These are phyloP conservation scores for Didymella pomorum DNA, from an alignment of 2,329 filamentous ascomycete genomes.

Conservation along the genomic window DNA sequence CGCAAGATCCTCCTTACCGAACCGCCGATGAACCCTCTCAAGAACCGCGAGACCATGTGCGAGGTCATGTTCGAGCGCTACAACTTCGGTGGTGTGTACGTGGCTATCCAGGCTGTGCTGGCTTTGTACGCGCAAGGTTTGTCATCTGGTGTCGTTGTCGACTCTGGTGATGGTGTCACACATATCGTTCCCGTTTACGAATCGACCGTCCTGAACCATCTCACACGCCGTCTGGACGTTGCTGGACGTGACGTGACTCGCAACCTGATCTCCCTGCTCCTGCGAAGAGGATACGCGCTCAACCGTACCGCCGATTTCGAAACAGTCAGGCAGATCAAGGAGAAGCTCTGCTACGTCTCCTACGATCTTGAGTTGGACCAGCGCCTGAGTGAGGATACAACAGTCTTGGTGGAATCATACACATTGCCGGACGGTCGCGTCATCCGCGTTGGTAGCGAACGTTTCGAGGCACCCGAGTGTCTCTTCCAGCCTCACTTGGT, in stretches of 20 bases:
- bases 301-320: conserved; percentile 99
- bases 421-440: conserved; percentile 95
- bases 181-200: conserved; percentile 99
- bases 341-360: conserved; percentile 99
- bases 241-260: conserved; percentile 97
- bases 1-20: conserved; percentile 98
- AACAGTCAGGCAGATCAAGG: conserved; percentile 97
- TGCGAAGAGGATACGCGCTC: conserved; percentile 92
- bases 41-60: conserved; percentile 97
- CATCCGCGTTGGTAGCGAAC: conserved; percentile 93
- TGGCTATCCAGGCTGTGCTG: conserved; percentile 95
- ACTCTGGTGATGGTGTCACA: conserved; percentile 97
- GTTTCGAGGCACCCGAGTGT: conserved; percentile 97
- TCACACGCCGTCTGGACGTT: conserved; percentile 92
- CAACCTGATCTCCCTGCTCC: conserved; percentile 92
- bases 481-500: conserved; percentile 98
- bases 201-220: conserved; percentile 95
- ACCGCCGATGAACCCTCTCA: conserved; percentile 96
- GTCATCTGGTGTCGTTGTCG: conserved; percentile 89
- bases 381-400: conserved; percentile 94
- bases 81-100: conserved; percentile 94
- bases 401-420: conserved; percentile 95
- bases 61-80: conserved; percentile 99
- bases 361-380: conserved; percentile 98
- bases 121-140: conserved; percentile 95